Percentiles rank a stretch among this genome's conserved stretches.
phyloP scores from a whole-genome alignment of 768 basidiomycete species.

The Agaricus sinodeliciosus region DNA sequence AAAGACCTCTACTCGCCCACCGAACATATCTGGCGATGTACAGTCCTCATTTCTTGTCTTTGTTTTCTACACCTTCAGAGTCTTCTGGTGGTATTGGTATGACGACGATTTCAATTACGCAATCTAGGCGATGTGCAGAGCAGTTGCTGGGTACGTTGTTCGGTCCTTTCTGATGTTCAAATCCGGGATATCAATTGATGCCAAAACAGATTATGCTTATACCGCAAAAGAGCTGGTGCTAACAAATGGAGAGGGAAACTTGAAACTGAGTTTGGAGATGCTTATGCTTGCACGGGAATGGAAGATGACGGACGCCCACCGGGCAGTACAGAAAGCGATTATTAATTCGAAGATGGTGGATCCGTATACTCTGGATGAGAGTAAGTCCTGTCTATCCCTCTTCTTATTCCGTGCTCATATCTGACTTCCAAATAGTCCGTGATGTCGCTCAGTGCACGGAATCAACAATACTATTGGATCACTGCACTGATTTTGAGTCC shows the following conservation, averaged over 20 bases:
- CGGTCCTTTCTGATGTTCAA: neutral
- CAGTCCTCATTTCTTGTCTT: slow-evolving; percentile 25
- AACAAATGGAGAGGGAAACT: neutral
- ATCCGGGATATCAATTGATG: neutral
- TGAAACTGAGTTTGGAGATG: neutral
- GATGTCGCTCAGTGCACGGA: neutral
- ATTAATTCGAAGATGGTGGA: slow-evolving; percentile 6
- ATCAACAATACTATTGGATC: neutral
- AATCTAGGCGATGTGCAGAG: slow-evolving; percentile 3
- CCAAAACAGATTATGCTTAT: neutral
- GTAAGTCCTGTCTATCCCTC: neutral
- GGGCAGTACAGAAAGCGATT: neutral
- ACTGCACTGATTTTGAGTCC: neutral
- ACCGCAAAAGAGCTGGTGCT: neutral
- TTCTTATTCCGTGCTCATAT: neutral
- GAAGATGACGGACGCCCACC: slow-evolving; percentile 2
- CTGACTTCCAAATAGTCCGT: neutral
- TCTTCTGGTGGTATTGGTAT: neutral
- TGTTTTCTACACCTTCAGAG: slow-evolving; percentile 18
- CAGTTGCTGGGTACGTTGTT: neutral
- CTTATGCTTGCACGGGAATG: neutral
- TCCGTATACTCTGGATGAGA: neutral
- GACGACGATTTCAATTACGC: neutral
- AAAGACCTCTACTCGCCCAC: slow-evolving; percentile 24
- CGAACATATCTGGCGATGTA: slow-evolving; percentile 30